phyloP scores from a whole-genome alignment of 495 filamentous ascomycete species.

The Xylaria cubensis region DNA sequence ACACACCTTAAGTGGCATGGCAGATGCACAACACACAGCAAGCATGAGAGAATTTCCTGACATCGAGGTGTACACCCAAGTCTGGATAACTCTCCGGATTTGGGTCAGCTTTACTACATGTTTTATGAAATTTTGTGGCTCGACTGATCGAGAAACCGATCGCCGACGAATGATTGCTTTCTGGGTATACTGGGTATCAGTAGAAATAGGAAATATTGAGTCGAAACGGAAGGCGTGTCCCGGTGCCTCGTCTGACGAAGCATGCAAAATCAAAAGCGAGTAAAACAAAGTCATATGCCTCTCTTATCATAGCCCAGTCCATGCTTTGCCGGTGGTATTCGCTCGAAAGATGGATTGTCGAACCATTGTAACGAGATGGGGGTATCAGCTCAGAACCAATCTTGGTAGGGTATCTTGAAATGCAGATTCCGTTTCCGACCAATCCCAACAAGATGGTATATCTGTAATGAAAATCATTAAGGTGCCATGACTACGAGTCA shows the following conservation, averaged over 20 bases:
- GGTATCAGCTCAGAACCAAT: constrained; percentile 59
- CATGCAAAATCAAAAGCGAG: constrained; percentile 44
- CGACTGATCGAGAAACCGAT: constrained; percentile 13
- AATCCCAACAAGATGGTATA: constrained; percentile 47
- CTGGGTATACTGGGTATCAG: constrained; percentile 50
- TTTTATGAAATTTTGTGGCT: constrained; percentile 13
- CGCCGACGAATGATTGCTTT: constrained; percentile 32
- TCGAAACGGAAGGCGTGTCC: constrained; percentile 41
- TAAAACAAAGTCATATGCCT: constrained; percentile 43
- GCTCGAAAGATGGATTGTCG: constrained; percentile 26
- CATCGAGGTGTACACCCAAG: constrained; percentile 19
- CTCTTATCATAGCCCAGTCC: constrained; percentile 32
- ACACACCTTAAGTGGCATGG: constrained; percentile 35
- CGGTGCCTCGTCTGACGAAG: constrained; percentile 39
- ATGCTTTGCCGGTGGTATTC: constrained; percentile 28
- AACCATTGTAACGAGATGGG: constrained; percentile 42
- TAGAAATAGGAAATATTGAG: constrained; percentile 43
- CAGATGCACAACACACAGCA: constrained; percentile 30
- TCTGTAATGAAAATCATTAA: constrained; percentile 42
- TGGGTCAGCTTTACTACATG: constrained; percentile 12
- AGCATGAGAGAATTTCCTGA: constrained; percentile 28
- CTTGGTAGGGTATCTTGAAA: constrained; percentile 62
- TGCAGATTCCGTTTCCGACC: constrained; percentile 60
- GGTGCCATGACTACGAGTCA: constrained; percentile 32
- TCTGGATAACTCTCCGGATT: not conserved